A percentile compares a stretch with the other conserved stretches of the same genome.
Conservation (phyloP, 345 rosid species). For the Psidium friedrichsthalianum region DNA sequence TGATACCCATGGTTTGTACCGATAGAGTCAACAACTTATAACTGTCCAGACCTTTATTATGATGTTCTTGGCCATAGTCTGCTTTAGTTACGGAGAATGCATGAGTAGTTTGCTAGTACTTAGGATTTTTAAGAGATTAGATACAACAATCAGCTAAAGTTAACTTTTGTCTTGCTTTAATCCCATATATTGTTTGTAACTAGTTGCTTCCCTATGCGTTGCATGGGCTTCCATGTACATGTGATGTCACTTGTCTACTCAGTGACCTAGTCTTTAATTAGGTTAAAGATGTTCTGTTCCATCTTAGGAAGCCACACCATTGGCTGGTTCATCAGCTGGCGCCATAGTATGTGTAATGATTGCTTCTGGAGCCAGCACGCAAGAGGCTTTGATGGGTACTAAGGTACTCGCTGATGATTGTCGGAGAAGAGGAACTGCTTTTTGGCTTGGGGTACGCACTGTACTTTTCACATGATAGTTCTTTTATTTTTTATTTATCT, state of each 20-base stretch:
- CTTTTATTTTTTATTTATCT: not conserved
- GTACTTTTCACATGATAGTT: not conserved
- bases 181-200: not conserved
- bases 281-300: not conserved
- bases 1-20: too few relatives aligned
- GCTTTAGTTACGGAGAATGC: not conserved
- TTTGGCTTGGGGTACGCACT: conserved; percentile 73
- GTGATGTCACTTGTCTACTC: not conserved
- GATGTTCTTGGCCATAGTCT: not conserved
- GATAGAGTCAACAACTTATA: too few relatives aligned
- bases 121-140: too few relatives aligned
- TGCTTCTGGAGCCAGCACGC: conserved; percentile 74
- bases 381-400: conserved; percentile 57
- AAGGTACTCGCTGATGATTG: conserved; percentile 67
- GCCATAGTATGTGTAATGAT: conserved; percentile 79
- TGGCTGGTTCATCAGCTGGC: conserved; percentile 93
- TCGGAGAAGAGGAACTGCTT: conserved; percentile 74
- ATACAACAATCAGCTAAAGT: too few relatives aligned
- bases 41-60: too few relatives aligned
- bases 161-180: too few relatives aligned
- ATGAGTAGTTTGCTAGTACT: not conserved
- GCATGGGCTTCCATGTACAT: not conserved
- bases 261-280: not conserved
- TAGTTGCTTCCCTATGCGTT: not conserved
- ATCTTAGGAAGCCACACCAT: conserved; percentile 73